Evolutionary conservation across 2,329 filamentous ascomycete genomes (phyloP), one percentile per base, ranked within the genome.

Genomic region (Dothistroma septosporum): DNA sequence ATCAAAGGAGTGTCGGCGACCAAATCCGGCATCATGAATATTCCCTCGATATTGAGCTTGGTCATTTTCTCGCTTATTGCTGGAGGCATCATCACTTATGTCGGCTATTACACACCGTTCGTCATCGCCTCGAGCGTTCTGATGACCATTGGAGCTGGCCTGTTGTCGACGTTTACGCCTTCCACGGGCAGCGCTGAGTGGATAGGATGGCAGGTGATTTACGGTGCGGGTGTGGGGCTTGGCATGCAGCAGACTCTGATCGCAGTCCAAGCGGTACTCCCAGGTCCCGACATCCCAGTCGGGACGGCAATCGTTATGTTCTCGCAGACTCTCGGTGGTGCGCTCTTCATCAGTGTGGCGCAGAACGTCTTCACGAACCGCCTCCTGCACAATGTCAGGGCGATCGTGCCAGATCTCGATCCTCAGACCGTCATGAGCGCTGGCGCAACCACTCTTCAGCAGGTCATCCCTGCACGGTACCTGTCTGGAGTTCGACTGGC

Each of bases 401-500:
- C 67, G 1, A 73, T 75, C 1, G 76, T 78, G 0, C 78, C 79
- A 0, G 75, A 74, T 33, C 68, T 82, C 7, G 68, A 79, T 58
- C 73, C 80, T 0, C 62, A 57, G 12, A 62, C 77, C n/a, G 77
- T 83, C 2, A 69, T 80, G 14, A 67, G 66, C 1, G 76, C 77
- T 4, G 83, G 83, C 41, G 82, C 83, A 0, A 91, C 87, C 0
- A 80, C 85, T 52, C 77, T 92, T 22, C 80, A 82, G 61, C 70
- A 76, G 0, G 71, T 77, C 1, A 83, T 90, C 28, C 76, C 81
- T 0, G 64, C 74, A 0, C 67, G 83, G 61, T 82, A 79, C 60
- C 72, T 87, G 4, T 69, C 72, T 1, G 75, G 77, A 0, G 86
- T 92, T 9, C 76, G 86, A 1, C 64, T 76, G 0, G 87, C 86